Evolutionary conservation across 1,139 yeast species (phyloP), one percentile per base, ranked within the genome.

Genomic region (Blastobotrys malaysiensis): DNA sequence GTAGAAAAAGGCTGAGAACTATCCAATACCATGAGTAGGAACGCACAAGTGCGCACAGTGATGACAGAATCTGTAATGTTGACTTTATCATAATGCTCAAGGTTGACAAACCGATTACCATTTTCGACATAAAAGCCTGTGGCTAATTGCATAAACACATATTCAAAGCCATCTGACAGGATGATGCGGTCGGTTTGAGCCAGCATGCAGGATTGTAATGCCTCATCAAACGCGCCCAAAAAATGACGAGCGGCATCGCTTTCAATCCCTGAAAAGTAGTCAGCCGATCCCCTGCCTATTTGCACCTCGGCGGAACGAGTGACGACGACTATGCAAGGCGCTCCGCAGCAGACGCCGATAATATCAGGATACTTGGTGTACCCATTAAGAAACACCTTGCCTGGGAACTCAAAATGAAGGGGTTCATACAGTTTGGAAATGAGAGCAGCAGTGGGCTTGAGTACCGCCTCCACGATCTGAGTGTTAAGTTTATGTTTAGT

Each of bases 171-270:
- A 24, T 49, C 52, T 6, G 49, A 16, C 9, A 52, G 4, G 14
- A 52, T 43, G 9, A 52, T 19, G 18, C 43, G 21, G 6, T 46
- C 31, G 5, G 49, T 44, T 36, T 36, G 46, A 9, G 51, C 31
- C 13, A 52, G 19, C 6, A 49, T 51, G 31, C 54, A 52, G 9
- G 45, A 48, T 24, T 52, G 54, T 21, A 52, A 13, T 3, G 52
- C 54, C 24, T 48, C 51, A 21, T 52, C 45, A 22, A 48, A 52
- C 20, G 52, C 48, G 6, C 49, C 47, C 31, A 52, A 13, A 20
- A 52, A 52, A 39, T 46, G 14, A 16, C n/a, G 16, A n/a, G 39
- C 39, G 2, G 39, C 39, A 11, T 31, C 39, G 7, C 39, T 48
- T 36, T 21, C 50, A 39, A 36, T 20, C 3, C 39, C 39, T 3